Base-by-base conservation (phyloP, 75 land plant genomes). In the Adiantum capillusveneris region DNA sequence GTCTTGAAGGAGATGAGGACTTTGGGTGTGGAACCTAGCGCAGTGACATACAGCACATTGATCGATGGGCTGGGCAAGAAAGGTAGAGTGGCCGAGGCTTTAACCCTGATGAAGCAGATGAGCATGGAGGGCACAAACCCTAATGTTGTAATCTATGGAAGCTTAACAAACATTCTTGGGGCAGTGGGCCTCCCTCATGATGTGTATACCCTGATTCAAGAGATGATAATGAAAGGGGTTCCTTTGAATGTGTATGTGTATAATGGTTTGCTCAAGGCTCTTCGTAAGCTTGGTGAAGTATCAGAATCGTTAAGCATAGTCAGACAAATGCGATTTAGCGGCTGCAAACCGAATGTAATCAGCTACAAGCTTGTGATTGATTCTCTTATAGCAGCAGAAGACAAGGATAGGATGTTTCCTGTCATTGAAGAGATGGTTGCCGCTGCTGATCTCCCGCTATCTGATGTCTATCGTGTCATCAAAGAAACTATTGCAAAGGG, bases 51-150 rank as follows among this genome's bases (percentile, higher is more conserved):
- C 56, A 80, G 79, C 44, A 84, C 88, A 58, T 78, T 86, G 13
- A 67, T 86, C 44, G 87, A 86, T 73, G 90, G 90, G 21, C 84
- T 80, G 48, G 87, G 84, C 18, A 84, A 84, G 58, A 75, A 74
- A 26, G 90, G 90, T 9, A 77, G 84, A 53, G 75, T 80, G 59
- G 84, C 80, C 60, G 90, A 86, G 66, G 90, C 90, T 34, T 83
- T 75, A 66, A 51, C 77, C 11, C 78, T 86, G 29, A 57, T 84
- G 75, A 81, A 77, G 65, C 87, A 83, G 56, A 74, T 86, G 84
- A 86, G 76, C 79, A 80, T 73, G 60, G 80, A 71, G 59, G 81
- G 79, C 44, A 55, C 84, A 60, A 64, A 62, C 21, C 90, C 90
- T 5, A 84, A 78, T 65, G 75, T 78, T 11, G 44, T 34, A 2